Percentiles rank a stretch among this genome's conserved stretches.
Evolutionary conservation across 805 yeast genomes (phyloP).

Genomic region (Candida silvicultrix): DNA sequence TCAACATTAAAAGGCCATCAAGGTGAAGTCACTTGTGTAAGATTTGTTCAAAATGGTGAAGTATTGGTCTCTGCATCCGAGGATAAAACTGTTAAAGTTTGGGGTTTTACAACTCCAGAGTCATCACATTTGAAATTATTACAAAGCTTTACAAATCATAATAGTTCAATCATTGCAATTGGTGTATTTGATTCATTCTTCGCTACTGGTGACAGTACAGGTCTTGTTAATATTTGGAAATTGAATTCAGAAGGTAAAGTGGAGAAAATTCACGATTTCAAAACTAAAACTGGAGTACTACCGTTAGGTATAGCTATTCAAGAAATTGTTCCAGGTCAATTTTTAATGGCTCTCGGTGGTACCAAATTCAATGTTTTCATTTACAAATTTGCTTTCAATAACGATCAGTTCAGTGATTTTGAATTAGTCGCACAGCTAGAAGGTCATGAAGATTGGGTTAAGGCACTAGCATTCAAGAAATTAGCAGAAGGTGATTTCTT

Average conservation of each 20-base stretch:
- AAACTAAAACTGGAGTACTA: conserved; percentile 40
- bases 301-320: conserved; percentile 36
- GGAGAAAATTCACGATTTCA: conserved; percentile 25
- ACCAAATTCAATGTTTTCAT: conserved; percentile 50
- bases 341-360: conserved; percentile 67
- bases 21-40: conserved; percentile 61
- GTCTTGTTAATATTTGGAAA: conserved; percentile 48
- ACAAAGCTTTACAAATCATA: conserved; percentile 34
- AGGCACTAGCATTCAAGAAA: conserved; percentile 54
- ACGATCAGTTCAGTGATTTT: conserved; percentile 17
- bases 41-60: conserved; percentile 40
- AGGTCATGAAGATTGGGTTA: conserved; percentile 98
- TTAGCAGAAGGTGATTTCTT: conserved; percentile 45
- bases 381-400: conserved; percentile 34
- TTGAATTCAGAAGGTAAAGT: conserved; percentile 19
- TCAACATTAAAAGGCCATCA: conserved; percentile 56
- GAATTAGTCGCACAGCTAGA: conserved; percentile 46
- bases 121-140: conserved; percentile 14
- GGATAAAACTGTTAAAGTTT: conserved; percentile 55
- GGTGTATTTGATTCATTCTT: conserved; percentile 34
- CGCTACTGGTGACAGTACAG: conserved; percentile 61
- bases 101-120: conserved; percentile 34
- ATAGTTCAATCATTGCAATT: conserved; percentile 48
- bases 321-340: conserved; percentile 26
- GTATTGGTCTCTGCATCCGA: conserved; percentile 58